A percentile compares a stretch with the other conserved stretches of the same genome.
Evolutionary conservation across 257 asterid species (phyloP).

Genomic region (Rauvolfia tetraphylla): DNA sequence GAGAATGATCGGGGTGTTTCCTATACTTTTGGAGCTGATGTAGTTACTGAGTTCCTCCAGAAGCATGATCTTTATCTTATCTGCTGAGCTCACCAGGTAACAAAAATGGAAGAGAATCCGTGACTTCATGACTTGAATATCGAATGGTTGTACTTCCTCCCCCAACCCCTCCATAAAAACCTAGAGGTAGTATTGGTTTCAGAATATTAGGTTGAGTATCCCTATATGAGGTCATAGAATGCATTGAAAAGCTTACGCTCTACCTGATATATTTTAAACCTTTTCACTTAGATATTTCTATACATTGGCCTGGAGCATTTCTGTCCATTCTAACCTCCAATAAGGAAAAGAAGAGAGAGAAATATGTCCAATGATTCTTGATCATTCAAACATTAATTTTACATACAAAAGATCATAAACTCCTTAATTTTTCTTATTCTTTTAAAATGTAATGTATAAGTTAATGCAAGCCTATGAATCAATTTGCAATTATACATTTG

Average conservation of each 20-base stretch:
- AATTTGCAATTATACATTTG: too few species aligned
- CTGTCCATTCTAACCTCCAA: not conserved
- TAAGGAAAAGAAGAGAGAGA: too few species aligned
- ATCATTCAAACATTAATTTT: not conserved
- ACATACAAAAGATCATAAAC: too few species aligned
- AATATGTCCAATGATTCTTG: not conserved
- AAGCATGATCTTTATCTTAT: slow-evolving; percentile 29
- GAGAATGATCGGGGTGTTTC: slow-evolving; percentile 33
- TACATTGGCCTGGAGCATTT: too few species aligned
- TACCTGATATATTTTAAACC: too few species aligned
- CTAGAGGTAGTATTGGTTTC: not conserved
- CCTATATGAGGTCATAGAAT: not conserved
- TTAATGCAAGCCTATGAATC: not conserved
- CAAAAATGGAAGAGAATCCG: not conserved
- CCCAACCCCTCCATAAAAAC: too few species aligned
- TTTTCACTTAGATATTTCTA: too few species aligned
- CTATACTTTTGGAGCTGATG: slow-evolving; percentile 26
- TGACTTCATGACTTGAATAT: not conserved
- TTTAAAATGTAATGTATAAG: too few species aligned
- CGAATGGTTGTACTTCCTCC: not conserved
- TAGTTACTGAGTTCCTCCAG: slow-evolving; percentile 21
- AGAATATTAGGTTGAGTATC: not conserved
- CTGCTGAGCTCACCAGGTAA: slow-evolving; percentile 33
- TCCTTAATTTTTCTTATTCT: too few species aligned
- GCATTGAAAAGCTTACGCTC: too few species aligned